Evolutionary conservation across 2,329 filamentous ascomycete species (phyloP), one percentile per base, ranked within the genome.

Genomic region (Ceratocystis destructans): DNA sequence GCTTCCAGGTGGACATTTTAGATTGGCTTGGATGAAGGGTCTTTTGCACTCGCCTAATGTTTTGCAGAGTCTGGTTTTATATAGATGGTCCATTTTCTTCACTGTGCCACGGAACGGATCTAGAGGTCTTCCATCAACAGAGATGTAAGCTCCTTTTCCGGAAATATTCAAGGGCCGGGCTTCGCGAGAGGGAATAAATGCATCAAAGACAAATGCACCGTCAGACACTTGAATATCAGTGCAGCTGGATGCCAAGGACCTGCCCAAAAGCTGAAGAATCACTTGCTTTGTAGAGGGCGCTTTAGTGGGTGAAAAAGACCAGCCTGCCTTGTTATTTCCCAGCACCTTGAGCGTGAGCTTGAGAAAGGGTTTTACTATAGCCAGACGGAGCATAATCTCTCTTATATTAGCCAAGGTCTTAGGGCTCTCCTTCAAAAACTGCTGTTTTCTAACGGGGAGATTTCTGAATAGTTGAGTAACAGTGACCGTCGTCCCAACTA

Each of bases 401-500:
- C 82, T 86, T 71, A 89, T 81, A 61, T 78, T 83, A 2, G 75
- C 73, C 5, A 89, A 72, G 0, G 77, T 80, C 71, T 83, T 87
- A 2, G 77, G 70, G 2, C 81, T 77, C n/a, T 83, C 79, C 71
- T 85, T 87, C 41, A 83, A 69, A 12, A 80, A 78, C 4, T 78
- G 74, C 70, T 86, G 81, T 69, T 80, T 81, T 44, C 88, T 81
- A 6, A 90, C 87, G 0, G 87, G 87, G 22, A 87, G 72, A 20
- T 74, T 74, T 4, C 79, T 76, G 71, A 90, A 85, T 44, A 91
- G 78, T 28, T 82, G 78, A 3, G 77, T 77, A 17, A 86, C 80
- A 62, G 78, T 80, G 41, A 91, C 81, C 1, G 84, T 87, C 0
- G 88, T 91, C 28, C 89, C 89, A n/a, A 85, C 76, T 0, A 85